Base-by-base conservation (phyloP, 2,329 filamentous ascomycete genomes). In the Xylaria sp. region DNA sequence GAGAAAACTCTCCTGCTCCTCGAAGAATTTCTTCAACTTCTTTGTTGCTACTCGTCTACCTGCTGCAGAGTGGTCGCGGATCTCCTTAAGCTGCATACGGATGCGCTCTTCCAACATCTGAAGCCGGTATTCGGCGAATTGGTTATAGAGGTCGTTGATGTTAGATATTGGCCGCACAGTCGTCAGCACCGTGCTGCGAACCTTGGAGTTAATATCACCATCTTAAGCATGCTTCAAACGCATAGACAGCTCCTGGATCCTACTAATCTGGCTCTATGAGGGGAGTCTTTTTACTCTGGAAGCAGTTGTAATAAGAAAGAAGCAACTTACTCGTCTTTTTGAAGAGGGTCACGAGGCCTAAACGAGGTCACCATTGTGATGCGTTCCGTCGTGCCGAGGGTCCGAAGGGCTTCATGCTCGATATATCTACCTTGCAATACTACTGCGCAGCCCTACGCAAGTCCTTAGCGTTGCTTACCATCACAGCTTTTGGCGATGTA, bases 401-500 rank as follows among this genome's bases (percentile, higher is more conserved):
- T 87, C 13, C 84, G 85, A 20, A 90, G 82, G 1, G 89, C 90
- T 68, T 88, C 85, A 76, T 92, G 90, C 71, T 88, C 85, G 69
- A 92, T 89, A 79, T 91, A 91, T 25, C 89, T 84, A 18, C 90
- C 90, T 77, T 92, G 90, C 51, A 91, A 81, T n/a, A 91, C 83
- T 1, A 91, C 87, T 2, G 87, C 89, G 60, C 84, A 88, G 18
- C 88, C 89, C 87, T 90, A 48, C 23, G 41, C 10, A 44, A 12
- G 18, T 23, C 62, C 23, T 65, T 59, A 68, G 51, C 15, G 3
- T 51, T 32, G 9, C 8, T 18, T 57, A 23, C 13, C 48, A 10
- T 18, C 54, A 28, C 59, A 67, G 13, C 69, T 32, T 44, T 46
- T 65, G 25, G n/a, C 39, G n/a, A 41, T 28, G 61, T n/a, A 50